Base-by-base conservation (phyloP, 2,329 filamentous ascomycete genomes). In the Epichloe elymi region DNA sequence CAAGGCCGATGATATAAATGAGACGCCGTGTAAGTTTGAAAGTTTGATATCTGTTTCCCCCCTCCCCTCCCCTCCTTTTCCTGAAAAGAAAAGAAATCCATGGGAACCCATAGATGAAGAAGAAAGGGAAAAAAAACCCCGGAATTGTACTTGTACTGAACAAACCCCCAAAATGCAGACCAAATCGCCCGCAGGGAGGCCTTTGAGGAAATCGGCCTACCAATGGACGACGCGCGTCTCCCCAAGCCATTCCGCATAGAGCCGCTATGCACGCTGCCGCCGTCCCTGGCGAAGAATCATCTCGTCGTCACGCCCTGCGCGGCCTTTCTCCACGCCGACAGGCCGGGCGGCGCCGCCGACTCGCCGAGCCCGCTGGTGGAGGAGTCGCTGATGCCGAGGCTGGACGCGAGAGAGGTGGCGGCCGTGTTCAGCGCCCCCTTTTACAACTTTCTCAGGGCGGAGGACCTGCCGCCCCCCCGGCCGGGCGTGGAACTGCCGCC, bases 341-440 rank as follows among this genome's bases (percentile, higher is more conserved):
- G 36, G 44, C 4, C 17, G 14, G 26, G 30, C 71, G 26, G 37
- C 71, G 26, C 20, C 71, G 76, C 55, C 40, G 58, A 59, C 7
- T 55, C 62, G 33, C 58, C 58, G 17, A 59, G 55, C 36, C 74
- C 60, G 23, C 71, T 76, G 49, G 82, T 80, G 3, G 86, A 86
- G 61, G 81, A 84, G 58, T 78, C 74, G 54, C 77, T 90, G 67
- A 88, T 88, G 53, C 90, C 91, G 0, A 78, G 81, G 39, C 75
- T 96, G 11, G 88, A 96, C 67, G 86, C 89, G 1, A 84, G 86
- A 57, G 91, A 97, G 68, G 91, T 97, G 2, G 90, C 89, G 2
- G 90, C 89, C 43, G 88, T 97, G 36, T 97, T 97, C 69, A 91
- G 87, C 5, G 90, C 86, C 5, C 86, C 88, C 88, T 97, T 97